These are phyloP conservation scores for Astrocystis sublimbata DNA, from an alignment of 495 filamentous ascomycete genomes.

Conservation along the genomic window DNA sequence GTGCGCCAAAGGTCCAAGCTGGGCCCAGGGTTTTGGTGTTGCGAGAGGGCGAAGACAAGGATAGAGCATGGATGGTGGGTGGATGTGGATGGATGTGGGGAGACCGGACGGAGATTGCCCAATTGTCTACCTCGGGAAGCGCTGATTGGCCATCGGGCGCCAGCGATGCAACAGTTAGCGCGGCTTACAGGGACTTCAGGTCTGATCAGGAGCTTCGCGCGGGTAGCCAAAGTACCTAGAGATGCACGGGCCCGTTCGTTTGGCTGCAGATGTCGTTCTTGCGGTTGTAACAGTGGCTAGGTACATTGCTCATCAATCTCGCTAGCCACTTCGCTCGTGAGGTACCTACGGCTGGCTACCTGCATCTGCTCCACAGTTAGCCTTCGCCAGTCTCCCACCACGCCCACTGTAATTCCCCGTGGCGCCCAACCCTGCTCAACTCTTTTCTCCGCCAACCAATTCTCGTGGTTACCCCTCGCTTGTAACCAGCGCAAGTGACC, in stretches of 20 bases:
- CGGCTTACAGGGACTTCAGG: too few relatives aligned
- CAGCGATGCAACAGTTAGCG: conserved; percentile 8
- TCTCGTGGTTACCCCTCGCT: background rate
- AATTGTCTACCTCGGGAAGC: background rate
- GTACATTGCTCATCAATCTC: background rate
- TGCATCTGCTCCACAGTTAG: conserved; percentile 13
- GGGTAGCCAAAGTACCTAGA: background rate
- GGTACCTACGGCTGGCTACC: too few relatives aligned
- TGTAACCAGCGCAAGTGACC: conserved; percentile 3
- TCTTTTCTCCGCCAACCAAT: conserved; percentile 17
- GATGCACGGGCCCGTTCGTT: background rate
- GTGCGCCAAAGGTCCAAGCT: conserved; percentile 20
- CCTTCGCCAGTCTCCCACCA: background rate
- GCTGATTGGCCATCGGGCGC: conserved; percentile 9
- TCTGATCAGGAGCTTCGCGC: conserved; percentile 1
- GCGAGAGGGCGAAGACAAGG: background rate
- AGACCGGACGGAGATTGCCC: background rate
- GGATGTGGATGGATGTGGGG: too few relatives aligned
- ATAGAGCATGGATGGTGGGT: background rate
- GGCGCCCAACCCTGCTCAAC: background rate
- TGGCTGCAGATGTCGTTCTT: background rate
- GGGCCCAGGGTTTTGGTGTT: background rate
- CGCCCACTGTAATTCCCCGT: background rate
- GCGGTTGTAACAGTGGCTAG: background rate
- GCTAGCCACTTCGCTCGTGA: background rate